phyloP scores from a whole-genome alignment of 2,329 filamentous ascomycete species.

The Botrytis squamosa region DNA sequence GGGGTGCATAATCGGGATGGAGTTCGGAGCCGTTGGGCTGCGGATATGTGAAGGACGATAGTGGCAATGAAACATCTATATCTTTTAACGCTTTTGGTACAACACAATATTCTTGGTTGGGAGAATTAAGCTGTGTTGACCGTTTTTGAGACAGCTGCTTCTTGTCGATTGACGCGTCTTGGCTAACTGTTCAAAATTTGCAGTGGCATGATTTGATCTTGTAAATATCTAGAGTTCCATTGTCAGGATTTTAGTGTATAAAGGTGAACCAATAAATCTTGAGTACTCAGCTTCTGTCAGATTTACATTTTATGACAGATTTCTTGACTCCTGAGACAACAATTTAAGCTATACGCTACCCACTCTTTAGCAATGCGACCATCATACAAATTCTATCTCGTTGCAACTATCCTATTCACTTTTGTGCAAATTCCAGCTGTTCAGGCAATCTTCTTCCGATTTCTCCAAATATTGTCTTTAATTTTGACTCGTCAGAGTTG shows the following conservation, averaged over 20 bases:
- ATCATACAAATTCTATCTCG: not conserved
- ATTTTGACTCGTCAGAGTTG: not conserved
- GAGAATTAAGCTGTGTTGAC: not conserved
- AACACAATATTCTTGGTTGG: not conserved
- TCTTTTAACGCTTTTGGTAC: not conserved
- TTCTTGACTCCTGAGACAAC: not conserved
- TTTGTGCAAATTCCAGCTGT: not conserved
- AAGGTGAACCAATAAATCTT: no score
- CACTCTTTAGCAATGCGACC: not conserved
- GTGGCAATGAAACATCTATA: not conserved
- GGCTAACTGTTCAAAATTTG: not conserved
- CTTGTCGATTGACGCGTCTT: not conserved
- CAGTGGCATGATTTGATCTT: no score
- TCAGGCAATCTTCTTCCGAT: not conserved
- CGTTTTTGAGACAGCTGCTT: not conserved
- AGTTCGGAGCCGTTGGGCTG: not conserved
- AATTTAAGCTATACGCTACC: no score
- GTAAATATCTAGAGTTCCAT: not conserved
- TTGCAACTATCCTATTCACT: not conserved
- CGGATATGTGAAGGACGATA: not conserved
- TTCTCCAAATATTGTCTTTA: not conserved
- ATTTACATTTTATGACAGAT: not conserved
- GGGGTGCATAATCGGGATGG: not conserved
- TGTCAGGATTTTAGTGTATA: not conserved
- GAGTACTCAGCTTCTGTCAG: not conserved